Conservation (phyloP, 768 basidiomycete species). For the Glaciozyma martinii region DNA sequence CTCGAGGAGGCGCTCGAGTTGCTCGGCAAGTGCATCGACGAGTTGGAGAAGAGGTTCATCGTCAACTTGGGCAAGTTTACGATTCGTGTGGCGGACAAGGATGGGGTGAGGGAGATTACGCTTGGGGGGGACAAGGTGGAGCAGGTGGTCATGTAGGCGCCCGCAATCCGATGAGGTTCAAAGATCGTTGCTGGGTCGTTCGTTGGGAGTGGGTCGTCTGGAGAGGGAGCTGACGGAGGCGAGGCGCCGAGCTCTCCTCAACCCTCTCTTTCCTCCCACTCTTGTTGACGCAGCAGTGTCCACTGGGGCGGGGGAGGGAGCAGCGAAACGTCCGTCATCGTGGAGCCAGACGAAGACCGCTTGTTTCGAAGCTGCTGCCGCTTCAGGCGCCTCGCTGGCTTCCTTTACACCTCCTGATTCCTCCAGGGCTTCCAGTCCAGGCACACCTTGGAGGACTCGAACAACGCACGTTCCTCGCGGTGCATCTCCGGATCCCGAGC, state of each 20-base stretch:
- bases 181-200: not conserved
- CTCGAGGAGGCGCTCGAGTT: constrained; percentile 78
- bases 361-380: no score
- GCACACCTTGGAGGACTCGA: no score
- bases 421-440: no score
- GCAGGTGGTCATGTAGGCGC: not conserved
- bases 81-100: constrained; percentile 28
- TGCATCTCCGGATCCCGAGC: no score
- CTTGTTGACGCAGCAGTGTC: no score
- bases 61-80: constrained; percentile 18
- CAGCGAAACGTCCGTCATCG: not conserved
- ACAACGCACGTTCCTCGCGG: no score
- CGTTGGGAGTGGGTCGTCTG: no score
- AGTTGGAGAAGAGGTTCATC: constrained; percentile 73
- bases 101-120: constrained; percentile 27
- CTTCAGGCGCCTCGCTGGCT: no score
- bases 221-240: not conserved
- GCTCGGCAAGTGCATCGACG: constrained; percentile 74
- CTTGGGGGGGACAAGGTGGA: constrained; percentile 11
- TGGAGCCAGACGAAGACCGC: not conserved
- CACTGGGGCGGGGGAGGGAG: no score
- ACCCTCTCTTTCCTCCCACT: no score
- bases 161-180: not conserved
- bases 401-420: no score
- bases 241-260: no score